Evolutionary conservation across 1,139 yeast genomes (phyloP), one percentile per base, ranked within the genome.

Genomic region (Diutina pseudorugosa): DNA sequence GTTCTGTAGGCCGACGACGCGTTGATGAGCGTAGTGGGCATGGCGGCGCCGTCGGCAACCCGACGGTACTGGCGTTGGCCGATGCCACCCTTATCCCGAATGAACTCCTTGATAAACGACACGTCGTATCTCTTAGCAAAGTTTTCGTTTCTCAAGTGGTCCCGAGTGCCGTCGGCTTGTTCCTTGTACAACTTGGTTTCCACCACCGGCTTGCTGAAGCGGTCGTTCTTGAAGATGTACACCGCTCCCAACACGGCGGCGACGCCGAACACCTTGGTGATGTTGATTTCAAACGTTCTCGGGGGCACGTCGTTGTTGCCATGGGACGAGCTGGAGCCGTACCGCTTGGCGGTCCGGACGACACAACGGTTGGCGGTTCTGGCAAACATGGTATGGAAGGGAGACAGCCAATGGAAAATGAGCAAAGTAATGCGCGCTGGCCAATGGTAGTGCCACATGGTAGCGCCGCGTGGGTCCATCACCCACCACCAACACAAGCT

Each of bases 31-130:
- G 60, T 67, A 47, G 67, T 64, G 41, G 76, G 69, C 40, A 66
- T 58, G 8, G 49, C 49, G 9, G 67, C 63, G 19, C 65, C 64
- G 56, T 64, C 69, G 19, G 64, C 59, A 53, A 62, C 57, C 62
- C 70, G 67, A 61, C 73, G 70, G 59, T 66, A 69, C 57, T 71
- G 75, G 57, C 65, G 70, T 61, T 69, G 75, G 53, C 77, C 77
- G 60, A 72, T 65, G 51, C 78, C 77, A 51, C 78, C 78, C 61
- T 72, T 73, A 59, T 75, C 79, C 62, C 70, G 71, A 52, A 71
- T 72, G 56, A 66, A 70, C n/a, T 66, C 66, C 61, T 71, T 72
- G 57, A 73, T 65, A 61, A 73, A 72, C 18, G 76, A 72, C 16
- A 69, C 61, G 60, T 73, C 71, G 64, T 72, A 72, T 59, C 72